Conservation (phyloP, 768 basidiomycete genomes). For the Tricholoma flavovirens region DNA sequence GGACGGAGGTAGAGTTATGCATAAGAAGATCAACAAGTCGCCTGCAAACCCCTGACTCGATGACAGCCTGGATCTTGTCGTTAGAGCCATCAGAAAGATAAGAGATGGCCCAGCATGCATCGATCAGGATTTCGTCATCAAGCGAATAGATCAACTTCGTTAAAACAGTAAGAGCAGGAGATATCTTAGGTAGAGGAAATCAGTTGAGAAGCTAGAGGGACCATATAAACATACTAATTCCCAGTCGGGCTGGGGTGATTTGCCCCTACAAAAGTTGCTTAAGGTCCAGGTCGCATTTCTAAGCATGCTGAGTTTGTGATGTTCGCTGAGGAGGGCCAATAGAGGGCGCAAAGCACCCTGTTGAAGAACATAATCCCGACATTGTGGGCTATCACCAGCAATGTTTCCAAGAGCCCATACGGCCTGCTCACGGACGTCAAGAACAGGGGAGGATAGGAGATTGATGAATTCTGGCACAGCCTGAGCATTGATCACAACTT, state of each 20-base stretch:
- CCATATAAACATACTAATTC: constrained; percentile 61
- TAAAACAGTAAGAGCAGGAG: constrained; percentile 92
- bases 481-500: constrained; percentile 91
- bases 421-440: constrained; percentile 98
- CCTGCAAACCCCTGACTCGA: constrained; percentile 96
- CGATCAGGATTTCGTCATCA: constrained; percentile 98
- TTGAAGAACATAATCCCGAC: constrained; percentile 93
- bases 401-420: constrained; percentile 99
- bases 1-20: constrained; percentile 91
- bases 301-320: constrained; percentile 98
- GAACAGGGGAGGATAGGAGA: constrained; percentile 86
- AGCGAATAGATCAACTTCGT: constrained; percentile 98
- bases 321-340: constrained; percentile 83
- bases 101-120: constrained; percentile 99
- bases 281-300: constrained; percentile 98
- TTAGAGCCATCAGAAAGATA: constrained; percentile 98
- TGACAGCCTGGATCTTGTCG: constrained; percentile 99
- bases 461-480: constrained; percentile 98
- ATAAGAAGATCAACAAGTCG: constrained; percentile 96
- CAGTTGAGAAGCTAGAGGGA: constrained; percentile 7
- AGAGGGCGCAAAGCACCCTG: constrained; percentile 93
- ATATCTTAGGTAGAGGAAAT: constrained; percentile 57
- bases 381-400: constrained; percentile 96
- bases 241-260: constrained; percentile 98
- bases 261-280: constrained; percentile 98